Conservation (phyloP, 164 flowering plant genomes). For the Piper betle region DNA sequence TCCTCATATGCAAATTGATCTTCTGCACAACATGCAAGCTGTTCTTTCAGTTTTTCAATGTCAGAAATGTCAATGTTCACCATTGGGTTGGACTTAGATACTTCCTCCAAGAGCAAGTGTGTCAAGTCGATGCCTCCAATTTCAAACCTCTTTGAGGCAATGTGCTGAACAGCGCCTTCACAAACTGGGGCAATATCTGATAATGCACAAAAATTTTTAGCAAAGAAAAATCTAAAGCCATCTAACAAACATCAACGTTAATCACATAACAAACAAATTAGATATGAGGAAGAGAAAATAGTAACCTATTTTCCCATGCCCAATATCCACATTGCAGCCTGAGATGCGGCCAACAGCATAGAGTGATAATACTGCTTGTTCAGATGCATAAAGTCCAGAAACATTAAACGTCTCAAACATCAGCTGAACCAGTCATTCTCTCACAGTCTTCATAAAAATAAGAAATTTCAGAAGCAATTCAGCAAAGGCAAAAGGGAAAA, state of each 20-base stretch:
- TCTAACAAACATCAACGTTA: background rate
- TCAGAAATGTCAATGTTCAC: constrained; percentile 50
- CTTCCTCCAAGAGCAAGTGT: constrained; percentile 63
- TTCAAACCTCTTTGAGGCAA: constrained; percentile 90
- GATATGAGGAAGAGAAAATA: background rate
- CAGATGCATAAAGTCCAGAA: constrained; percentile 94
- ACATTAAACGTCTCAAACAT: constrained; percentile 98
- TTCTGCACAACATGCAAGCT: constrained; percentile 79
- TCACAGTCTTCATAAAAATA: constrained; percentile 42
- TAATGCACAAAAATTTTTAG: background rate
- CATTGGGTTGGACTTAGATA: constrained; percentile 63
- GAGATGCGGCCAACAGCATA: constrained; percentile 99
- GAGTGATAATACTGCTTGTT: constrained; percentile 95
- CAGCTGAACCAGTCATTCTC: constrained; percentile 91
- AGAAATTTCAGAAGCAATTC: background rate
- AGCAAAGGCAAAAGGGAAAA: background rate
- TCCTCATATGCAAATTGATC: constrained; percentile 63
- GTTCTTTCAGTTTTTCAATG: constrained; percentile 77
- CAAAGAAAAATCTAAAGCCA: background rate
- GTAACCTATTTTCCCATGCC: constrained; percentile 97
- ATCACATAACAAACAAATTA: background rate
- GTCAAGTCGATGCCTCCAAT: constrained; percentile 90
- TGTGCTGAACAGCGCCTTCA: constrained; percentile 99
- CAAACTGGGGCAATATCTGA: constrained; percentile 97
- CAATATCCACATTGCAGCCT: constrained; percentile 97